phyloP scores from a whole-genome alignment of 2,329 filamentous ascomycete genomes.

The Myriosclerotinia duriaeana region DNA sequence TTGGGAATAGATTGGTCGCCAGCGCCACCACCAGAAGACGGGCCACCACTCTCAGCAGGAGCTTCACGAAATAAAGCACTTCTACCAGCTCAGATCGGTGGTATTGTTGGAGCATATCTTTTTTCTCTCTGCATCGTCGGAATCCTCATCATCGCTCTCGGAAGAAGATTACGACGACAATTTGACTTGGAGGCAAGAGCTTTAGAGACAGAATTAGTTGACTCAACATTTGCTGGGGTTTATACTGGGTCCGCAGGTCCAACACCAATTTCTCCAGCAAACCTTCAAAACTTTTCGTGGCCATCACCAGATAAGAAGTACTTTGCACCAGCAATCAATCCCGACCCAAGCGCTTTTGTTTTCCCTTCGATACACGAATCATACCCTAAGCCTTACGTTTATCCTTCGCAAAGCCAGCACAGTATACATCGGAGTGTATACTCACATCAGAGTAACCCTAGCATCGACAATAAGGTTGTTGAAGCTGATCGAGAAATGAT shows the following conservation, averaged over 20 bases:
- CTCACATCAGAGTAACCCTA: constrained; percentile 34
- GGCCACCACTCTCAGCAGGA: constrained; percentile 57
- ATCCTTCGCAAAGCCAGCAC: constrained; percentile 44
- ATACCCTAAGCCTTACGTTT: constrained; percentile 45
- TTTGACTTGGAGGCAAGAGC: constrained; percentile 27
- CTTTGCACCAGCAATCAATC: constrained; percentile 10
- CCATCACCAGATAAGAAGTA: constrained; percentile 45
- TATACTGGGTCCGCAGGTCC: constrained; percentile 26
- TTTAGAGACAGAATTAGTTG: constrained; percentile 42
- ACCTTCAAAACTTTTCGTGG: constrained; percentile 50
- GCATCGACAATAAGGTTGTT: constrained; percentile 74
- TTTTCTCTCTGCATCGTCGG: constrained; percentile 73
- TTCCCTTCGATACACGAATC: constrained; percentile 30
- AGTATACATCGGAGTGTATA: constrained; percentile 24
- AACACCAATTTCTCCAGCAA: constrained; percentile 36
- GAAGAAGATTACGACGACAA: constrained; percentile 51
- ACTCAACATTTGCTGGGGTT: constrained; percentile 25
- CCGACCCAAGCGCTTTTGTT: constrained; percentile 20
- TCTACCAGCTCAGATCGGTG: constrained; percentile 79
- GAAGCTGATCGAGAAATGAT: constrained; percentile 71
- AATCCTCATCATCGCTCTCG: constrained; percentile 60
- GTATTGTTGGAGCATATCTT: constrained; percentile 81
- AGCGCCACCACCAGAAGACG: constrained; percentile 59
- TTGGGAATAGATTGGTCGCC: constrained; percentile 53
- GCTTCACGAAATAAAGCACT: constrained; percentile 61